Evolutionary conservation across 2,329 filamentous ascomycete genomes (phyloP).

Genomic region (Alternaria ventricosa): DNA sequence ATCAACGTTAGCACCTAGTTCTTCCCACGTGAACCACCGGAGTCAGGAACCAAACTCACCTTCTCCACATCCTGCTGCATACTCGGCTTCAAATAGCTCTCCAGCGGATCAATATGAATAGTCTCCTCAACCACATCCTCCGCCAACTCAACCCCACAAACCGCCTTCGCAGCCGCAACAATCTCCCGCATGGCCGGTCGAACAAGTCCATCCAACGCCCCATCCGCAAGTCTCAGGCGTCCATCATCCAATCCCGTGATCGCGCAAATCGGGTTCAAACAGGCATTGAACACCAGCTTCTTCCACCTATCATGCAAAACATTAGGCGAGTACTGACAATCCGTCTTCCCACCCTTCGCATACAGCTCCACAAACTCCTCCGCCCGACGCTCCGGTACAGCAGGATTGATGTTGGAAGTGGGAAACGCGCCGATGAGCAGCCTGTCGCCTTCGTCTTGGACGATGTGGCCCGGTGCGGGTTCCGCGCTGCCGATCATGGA

Average conservation of each 20-base stretch:
- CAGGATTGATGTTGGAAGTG: conserved; percentile 41
- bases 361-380: conserved; percentile 58
- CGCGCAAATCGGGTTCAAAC: conserved; percentile 61
- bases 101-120: conserved; percentile 58
- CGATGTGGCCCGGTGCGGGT: conserved; percentile 54
- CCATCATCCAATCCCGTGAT: conserved; percentile 60
- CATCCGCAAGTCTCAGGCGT: conserved; percentile 56
- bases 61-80: conserved; percentile 63
- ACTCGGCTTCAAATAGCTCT: conserved; percentile 59
- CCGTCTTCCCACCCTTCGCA: conserved; percentile 53
- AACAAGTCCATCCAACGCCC: conserved; percentile 57
- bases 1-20: not conserved
- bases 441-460: conserved; percentile 61
- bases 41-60: conserved; percentile 27
- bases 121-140: conserved; percentile 54
- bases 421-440: conserved; percentile 60
- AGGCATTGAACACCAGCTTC: conserved; percentile 61
- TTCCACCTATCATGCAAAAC: conserved; percentile 57
- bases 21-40: not conserved
- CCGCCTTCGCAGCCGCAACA: conserved; percentile 52
- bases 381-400: conserved; percentile 40
- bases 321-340: conserved; percentile 51
- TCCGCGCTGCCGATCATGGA: conserved; percentile 62
- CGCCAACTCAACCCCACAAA: conserved; percentile 52
- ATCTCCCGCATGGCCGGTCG: conserved; percentile 63